Evolutionary conservation across 148 eudicot genomes (phyloP).

Genomic region (Chenopodium quinoa): DNA sequence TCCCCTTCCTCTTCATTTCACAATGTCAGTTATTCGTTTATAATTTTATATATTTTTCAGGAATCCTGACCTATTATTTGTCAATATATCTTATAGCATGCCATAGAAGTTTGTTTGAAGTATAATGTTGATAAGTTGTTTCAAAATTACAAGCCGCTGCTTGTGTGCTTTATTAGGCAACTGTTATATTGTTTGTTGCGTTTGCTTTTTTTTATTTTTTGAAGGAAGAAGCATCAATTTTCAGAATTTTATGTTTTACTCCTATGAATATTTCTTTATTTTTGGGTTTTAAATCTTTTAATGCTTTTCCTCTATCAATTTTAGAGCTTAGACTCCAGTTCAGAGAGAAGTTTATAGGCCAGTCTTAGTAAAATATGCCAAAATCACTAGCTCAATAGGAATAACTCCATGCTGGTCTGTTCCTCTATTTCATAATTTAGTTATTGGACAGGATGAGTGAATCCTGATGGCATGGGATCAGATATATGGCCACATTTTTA

Average conservation of each 20-base stretch:
- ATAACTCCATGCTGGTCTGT: not conserved
- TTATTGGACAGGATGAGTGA: not conserved
- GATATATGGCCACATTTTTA: not conserved
- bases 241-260: not conserved
- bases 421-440: not conserved
- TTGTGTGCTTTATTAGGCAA: not conserved
- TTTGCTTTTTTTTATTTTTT: not conserved
- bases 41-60: not conserved
- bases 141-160: not conserved
- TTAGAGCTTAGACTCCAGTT: not conserved
- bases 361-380: not conserved
- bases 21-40: not conserved
- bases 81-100: not conserved
- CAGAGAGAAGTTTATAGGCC: not conserved
- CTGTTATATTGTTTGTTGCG: not conserved
- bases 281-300: not conserved
- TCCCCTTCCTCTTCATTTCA: not conserved
- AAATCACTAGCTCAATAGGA: not conserved
- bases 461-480: not conserved
- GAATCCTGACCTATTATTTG: not conserved
- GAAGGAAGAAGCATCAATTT: not conserved
- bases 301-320: not conserved
- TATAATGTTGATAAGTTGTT: not conserved
- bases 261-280: not conserved
- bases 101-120: not conserved